Evolutionary conservation across 192 early-diverging fungal genomes (phyloP).

Genomic region (Rhizoclosmatium sp.): DNA sequence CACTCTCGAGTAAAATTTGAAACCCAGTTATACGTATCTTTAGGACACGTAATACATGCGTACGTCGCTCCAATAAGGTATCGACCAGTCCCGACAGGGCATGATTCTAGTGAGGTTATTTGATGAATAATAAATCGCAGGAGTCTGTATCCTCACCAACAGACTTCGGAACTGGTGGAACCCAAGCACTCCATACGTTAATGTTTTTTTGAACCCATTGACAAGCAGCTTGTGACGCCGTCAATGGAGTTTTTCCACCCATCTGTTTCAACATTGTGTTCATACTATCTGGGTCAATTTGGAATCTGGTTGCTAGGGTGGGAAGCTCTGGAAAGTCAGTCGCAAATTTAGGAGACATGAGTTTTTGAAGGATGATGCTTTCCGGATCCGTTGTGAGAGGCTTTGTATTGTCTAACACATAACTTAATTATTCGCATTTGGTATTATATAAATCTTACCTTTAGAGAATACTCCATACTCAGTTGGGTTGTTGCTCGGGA

Average conservation of each 20-base stretch:
- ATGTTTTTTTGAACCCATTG: neutral
- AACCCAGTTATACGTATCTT: slow-evolving; percentile 23
- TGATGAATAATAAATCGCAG: too few species aligned
- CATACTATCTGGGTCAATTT: neutral
- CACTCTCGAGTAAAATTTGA: too few species aligned
- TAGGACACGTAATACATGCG: slow-evolving; percentile 25
- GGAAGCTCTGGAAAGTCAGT: slow-evolving; percentile 3
- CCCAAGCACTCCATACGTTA: too few species aligned
- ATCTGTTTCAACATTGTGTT: neutral
- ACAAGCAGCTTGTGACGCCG: slow-evolving; percentile 12
- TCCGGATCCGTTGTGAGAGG: too few species aligned
- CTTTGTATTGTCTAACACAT: too few species aligned
- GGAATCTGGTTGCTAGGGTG: neutral
- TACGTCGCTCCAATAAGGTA: neutral
- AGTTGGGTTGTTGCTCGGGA: neutral
- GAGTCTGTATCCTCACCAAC: too few species aligned
- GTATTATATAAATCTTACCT: neutral
- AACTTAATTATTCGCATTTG: too few species aligned
- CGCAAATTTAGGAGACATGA: neutral
- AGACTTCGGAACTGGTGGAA: too few species aligned
- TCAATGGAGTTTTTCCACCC: neutral
- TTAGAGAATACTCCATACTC: neutral
- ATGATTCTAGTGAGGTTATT: too few species aligned
- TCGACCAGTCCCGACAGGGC: too few species aligned
- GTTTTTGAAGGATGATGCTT: too few species aligned